Base-by-base conservation (phyloP, 2,329 filamentous ascomycete genomes). In the Dissoconium aciculare region DNA sequence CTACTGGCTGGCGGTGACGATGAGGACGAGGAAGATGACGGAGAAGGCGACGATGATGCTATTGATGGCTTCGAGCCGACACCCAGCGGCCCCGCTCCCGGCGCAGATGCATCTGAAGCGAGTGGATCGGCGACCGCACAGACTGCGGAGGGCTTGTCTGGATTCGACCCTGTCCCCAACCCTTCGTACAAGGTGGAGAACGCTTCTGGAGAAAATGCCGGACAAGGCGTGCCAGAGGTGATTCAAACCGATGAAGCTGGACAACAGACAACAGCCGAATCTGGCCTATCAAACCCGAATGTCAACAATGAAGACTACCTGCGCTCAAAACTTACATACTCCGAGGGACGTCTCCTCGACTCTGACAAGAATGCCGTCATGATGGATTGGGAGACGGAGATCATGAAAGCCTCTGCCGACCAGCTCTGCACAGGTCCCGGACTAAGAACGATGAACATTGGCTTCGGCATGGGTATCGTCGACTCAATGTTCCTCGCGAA, bases 1-100 rank as follows among this genome's bases (percentile, higher is more conserved):
- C 63, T 65, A 50, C 62, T 94, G 4, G 66, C 61, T 2, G 78
- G 71, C 3, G 66, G 59, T 0, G 67, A 61, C 17, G 67, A 66
- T 10, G 56, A 57, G 0, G 57, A 59, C 0, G 62, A 60, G 2
- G 62, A 63, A 0, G 60, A 63, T 0, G 39, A 44, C 27, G 19
- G 19, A 14, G 36, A 41, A n/a, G 37, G 41, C 4, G 39, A 47
- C 13, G 48, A 52, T 11, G 49, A 51, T 11, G 42, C 40, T 13
- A 54, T 54, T 27, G 40, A 48, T 3, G 51, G 52, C 14, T 49
- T 53, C 30, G 52, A 55, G 27, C 49, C 49, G 4, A 44, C 42
- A 31, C 43, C 40, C 12, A 30, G 32, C 26, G 35, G 41, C 15
- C 23, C 30, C 16, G 8, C 19, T 8, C 19, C 19, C 8, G n/a